Conservation (phyloP, 2,329 filamentous ascomycete genomes). For the Ceratocystis ficicola region DNA sequence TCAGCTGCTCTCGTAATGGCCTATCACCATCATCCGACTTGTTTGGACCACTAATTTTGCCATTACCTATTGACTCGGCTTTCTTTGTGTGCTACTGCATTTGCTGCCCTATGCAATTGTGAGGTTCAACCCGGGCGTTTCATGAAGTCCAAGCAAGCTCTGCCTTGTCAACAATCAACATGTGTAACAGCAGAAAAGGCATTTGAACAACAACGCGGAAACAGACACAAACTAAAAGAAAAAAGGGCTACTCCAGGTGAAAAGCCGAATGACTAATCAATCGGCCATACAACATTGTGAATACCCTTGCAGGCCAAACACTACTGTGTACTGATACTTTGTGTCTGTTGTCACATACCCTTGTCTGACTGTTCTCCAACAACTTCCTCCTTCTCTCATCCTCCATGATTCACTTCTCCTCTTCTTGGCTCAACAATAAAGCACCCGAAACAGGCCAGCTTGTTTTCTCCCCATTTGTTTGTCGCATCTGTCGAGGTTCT, state of each 20-base stretch:
- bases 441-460: not conserved
- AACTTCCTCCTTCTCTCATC: not conserved
- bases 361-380: not conserved
- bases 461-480: not conserved
- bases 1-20: constrained; percentile 6
- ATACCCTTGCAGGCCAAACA: too few relatives aligned
- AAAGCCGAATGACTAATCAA: too few relatives aligned
- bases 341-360: not conserved
- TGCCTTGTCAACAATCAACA: not conserved
- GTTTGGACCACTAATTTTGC: not conserved
- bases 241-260: too few relatives aligned
- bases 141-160: too few relatives aligned
- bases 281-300: too few relatives aligned
- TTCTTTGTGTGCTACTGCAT: not conserved
- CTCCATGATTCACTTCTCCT: not conserved
- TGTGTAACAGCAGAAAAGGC: not conserved
- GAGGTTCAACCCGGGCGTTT: too few relatives aligned
- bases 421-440: not conserved
- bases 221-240: too few relatives aligned
- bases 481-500: not conserved
- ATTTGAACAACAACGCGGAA: too few relatives aligned
- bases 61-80: not conserved
- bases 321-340: too few relatives aligned
- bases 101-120: not conserved
- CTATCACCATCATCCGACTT: not conserved